Conservation (phyloP, 2,329 filamentous ascomycete genomes). For the Paecilomyces niveus region DNA sequence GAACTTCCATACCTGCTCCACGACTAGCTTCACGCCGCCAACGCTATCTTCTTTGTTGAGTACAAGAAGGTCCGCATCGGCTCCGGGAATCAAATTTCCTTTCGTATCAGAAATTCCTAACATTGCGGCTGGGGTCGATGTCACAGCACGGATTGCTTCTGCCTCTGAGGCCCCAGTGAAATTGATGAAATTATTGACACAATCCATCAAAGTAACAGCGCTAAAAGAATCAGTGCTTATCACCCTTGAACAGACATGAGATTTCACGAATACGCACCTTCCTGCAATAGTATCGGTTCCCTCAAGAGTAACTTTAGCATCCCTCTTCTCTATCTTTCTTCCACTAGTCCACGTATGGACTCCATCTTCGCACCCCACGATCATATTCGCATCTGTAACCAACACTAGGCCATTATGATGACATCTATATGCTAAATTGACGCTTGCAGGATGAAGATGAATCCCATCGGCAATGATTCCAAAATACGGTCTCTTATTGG, state of each 20-base stretch:
- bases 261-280: slow-evolving; percentile 35
- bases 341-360: slow-evolving; percentile 9
- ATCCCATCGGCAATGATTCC: slow-evolving; percentile 11
- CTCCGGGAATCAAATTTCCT: not conserved
- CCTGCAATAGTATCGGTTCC: slow-evolving; percentile 12
- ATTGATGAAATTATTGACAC: slow-evolving; percentile 71
- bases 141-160: slow-evolving; percentile 65
- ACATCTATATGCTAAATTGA: slow-evolving; percentile 5
- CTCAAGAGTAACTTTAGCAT: slow-evolving; percentile 4
- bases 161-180: slow-evolving; percentile 65
- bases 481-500: slow-evolving; percentile 12
- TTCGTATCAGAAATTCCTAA: slow-evolving; percentile 47
- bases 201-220: slow-evolving; percentile 61
- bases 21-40: slow-evolving; percentile 38
- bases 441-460: slow-evolving; percentile 9
- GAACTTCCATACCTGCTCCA: slow-evolving; percentile 80
- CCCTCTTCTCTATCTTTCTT: slow-evolving; percentile 6
- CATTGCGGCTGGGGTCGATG: slow-evolving; percentile 70
- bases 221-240: slow-evolving; percentile 1
- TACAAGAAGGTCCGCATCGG: not conserved
- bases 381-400: slow-evolving; percentile 11
- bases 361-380: slow-evolving; percentile 10
- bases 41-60: not conserved
- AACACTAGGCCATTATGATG: slow-evolving; percentile 8
- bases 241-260: not conserved